Evolutionary conservation across 108 stramenopile species (phyloP).

Genomic region (Mayamaea pseudoterrestris): DNA sequence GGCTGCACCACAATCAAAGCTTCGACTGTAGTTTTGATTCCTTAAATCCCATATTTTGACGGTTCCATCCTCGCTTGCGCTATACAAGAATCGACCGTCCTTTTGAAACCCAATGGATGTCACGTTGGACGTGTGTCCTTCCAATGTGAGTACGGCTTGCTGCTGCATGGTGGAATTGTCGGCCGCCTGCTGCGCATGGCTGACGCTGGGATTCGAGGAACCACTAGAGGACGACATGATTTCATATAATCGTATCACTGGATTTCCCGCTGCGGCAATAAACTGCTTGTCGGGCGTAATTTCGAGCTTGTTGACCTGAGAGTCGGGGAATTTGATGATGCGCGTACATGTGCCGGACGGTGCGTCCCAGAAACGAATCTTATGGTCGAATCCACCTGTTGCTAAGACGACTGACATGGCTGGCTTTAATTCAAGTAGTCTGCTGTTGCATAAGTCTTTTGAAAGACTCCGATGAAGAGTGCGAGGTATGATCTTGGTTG

Average conservation of each 20-base stretch:
- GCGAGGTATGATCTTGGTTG: too few species aligned
- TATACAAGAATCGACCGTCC: slow-evolving; percentile 88
- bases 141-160: slow-evolving; percentile 62
- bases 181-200: background rate
- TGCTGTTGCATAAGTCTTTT: too few species aligned
- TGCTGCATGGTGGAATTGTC: slow-evolving; percentile 9
- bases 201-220: too few species aligned
- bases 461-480: too few species aligned
- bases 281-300: slow-evolving; percentile 94
- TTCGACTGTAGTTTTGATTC: slow-evolving; percentile 73
- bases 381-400: slow-evolving; percentile 95
- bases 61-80: slow-evolving; percentile 71
- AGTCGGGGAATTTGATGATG: slow-evolving; percentile 83
- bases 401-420: slow-evolving; percentile 90
- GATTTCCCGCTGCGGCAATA: slow-evolving; percentile 94
- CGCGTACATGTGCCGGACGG: slow-evolving; percentile 83
- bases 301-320: slow-evolving; percentile 90
- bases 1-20: slow-evolving; percentile 75
- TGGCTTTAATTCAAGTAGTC: too few species aligned
- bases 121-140: slow-evolving; percentile 84
- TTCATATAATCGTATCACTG: slow-evolving; percentile 86
- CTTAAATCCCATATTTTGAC: slow-evolving; percentile 91
- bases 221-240: slow-evolving; percentile 24
- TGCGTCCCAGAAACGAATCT: slow-evolving; percentile 98
- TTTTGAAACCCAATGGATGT: slow-evolving; percentile 94